A percentile compares a stretch with the other conserved stretches of the same genome.
Evolutionary conservation across 108 stramenopile species (phyloP).

Genomic region (Pseudonitzschia pungens): DNA sequence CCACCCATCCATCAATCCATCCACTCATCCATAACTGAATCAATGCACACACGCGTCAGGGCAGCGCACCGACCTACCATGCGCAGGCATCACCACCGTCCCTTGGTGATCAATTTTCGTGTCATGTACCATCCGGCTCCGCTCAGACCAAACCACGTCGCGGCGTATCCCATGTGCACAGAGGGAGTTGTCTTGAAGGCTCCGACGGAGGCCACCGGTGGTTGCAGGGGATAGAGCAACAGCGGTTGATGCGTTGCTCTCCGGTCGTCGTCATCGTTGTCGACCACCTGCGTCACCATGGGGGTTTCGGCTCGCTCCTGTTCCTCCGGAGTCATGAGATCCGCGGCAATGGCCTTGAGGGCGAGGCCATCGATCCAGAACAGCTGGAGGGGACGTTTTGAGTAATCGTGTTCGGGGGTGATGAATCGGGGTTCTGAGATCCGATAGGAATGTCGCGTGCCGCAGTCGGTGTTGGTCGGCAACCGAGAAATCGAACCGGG

Average conservation of each 20-base stretch:
- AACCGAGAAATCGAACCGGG: no score
- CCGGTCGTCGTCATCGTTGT: background rate
- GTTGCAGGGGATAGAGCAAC: conserved; percentile 36
- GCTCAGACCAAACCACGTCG: conserved; percentile 85
- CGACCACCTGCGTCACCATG: conserved; percentile 32
- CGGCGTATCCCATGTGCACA: conserved; percentile 81
- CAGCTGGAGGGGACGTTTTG: conserved; percentile 47
- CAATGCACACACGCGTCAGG: background rate
- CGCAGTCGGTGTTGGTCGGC: no score
- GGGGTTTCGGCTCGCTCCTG: conserved; percentile 17
- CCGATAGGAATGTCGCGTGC: background rate
- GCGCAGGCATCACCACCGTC: conserved; percentile 27
- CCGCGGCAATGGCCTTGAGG: conserved; percentile 51
- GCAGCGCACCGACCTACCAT: no score
- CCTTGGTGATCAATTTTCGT: conserved; percentile 64
- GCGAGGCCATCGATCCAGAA: conserved; percentile 75
- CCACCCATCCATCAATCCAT: background rate
- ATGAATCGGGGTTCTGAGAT: conserved; percentile 39
- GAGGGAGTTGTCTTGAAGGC: conserved; percentile 79
- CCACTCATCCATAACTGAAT: background rate
- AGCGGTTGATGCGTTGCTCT: background rate
- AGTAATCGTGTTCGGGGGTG: conserved; percentile 43
- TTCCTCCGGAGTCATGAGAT: conserved; percentile 1
- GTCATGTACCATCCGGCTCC: conserved; percentile 86
- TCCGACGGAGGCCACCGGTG: conserved; percentile 55